Evolutionary conservation across 2,329 filamentous ascomycete species (phyloP).

Genomic region (Fusarium nelsonii): DNA sequence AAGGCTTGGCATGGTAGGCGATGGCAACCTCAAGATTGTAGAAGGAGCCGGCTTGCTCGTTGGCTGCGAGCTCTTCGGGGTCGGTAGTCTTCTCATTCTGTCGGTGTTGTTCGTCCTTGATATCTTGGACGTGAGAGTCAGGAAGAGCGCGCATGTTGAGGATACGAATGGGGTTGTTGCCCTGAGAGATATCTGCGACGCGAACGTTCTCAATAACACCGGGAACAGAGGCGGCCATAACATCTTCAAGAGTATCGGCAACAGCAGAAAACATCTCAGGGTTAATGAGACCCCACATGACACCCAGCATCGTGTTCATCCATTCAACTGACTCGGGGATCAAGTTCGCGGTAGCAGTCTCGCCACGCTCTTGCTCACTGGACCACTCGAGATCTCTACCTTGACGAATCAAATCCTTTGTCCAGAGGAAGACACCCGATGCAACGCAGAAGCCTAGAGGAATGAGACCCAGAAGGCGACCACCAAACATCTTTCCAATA

Average conservation of each 20-base stretch:
- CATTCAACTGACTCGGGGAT: constrained; percentile 94
- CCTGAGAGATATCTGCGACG: constrained; percentile 94
- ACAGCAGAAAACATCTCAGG: constrained; percentile 94
- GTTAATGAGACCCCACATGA: constrained; percentile 92
- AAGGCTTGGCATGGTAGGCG: constrained; percentile 89
- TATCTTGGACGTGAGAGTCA: constrained; percentile 81
- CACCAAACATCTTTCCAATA: constrained; percentile 83
- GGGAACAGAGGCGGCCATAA: constrained; percentile 96
- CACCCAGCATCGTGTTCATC: constrained; percentile 89
- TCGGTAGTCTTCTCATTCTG: constrained; percentile 86
- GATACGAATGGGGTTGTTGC: constrained; percentile 88
- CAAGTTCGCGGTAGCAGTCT: constrained; percentile 87
- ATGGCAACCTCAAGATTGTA: constrained; percentile 94
- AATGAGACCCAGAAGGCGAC: constrained; percentile 79
- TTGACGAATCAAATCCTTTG: constrained; percentile 85
- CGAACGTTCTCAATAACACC: constrained; percentile 93
- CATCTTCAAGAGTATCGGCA: constrained; percentile 85
- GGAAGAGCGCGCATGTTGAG: constrained; percentile 86
- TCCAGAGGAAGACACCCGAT: constrained; percentile 88
- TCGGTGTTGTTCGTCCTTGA: constrained; percentile 84
- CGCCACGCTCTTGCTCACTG: constrained; percentile 84
- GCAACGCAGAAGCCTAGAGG: constrained; percentile 78
- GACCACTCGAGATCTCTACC: constrained; percentile 89
- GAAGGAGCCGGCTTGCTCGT: constrained; percentile 90
- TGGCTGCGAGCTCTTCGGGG: constrained; percentile 85